phyloP scores from a whole-genome alignment of 306 rosid species.

The Castanea mollissima region DNA sequence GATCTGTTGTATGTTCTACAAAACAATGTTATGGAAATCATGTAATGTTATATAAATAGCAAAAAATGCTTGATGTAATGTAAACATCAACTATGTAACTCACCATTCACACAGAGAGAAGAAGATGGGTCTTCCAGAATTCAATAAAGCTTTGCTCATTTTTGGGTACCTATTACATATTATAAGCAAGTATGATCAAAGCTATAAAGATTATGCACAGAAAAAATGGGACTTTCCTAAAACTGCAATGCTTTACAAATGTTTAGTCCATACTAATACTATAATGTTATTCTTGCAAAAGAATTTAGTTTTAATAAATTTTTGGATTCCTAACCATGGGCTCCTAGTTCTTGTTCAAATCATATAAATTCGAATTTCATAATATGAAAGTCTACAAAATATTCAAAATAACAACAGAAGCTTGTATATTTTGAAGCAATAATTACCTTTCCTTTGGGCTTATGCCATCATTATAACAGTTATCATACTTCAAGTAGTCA shows the following conservation, averaged over 20 bases:
- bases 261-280: too few relatives aligned
- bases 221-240: too few relatives aligned
- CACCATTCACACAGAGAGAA: conserved; percentile 80
- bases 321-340: too few relatives aligned
- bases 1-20: too few relatives aligned
- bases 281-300: too few relatives aligned
- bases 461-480: conserved; percentile 48
- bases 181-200: not conserved
- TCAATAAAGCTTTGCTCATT: conserved; percentile 59
- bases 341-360: too few relatives aligned
- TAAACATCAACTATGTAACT: conserved; percentile 25
- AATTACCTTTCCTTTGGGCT: conserved; percentile 61
- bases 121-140: conserved; percentile 52
- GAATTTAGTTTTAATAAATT: too few relatives aligned
- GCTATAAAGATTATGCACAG: not conserved
- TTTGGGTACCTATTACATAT: conserved; percentile 51
- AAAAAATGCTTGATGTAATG: not conserved
- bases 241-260: too few relatives aligned
- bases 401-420: not conserved
- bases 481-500: conserved; percentile 84
- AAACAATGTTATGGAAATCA: too few relatives aligned
- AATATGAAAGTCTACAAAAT: not conserved
- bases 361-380: too few relatives aligned
- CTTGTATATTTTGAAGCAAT: not conserved
- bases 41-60: not conserved